These are phyloP conservation scores for Neophaeococcomyces aloes DNA, from an alignment of 2,329 filamentous ascomycete species.

Conservation along the genomic window DNA sequence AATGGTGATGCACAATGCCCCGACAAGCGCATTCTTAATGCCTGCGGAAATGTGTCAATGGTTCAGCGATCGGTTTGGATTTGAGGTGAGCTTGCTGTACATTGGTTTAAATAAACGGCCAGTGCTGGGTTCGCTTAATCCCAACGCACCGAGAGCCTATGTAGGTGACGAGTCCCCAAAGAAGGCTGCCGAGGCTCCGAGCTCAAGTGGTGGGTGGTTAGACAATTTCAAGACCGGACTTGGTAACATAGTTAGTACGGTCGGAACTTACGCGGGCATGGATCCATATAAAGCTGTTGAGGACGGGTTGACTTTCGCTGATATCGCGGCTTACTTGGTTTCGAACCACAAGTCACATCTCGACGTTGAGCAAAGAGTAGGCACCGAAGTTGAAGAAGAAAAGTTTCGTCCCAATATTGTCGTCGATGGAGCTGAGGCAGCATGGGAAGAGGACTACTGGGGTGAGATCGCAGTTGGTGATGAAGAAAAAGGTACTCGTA, in stretches of 20 bases:
- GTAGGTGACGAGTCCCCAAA: slow-evolving; percentile 1
- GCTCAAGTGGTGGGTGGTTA: slow-evolving; percentile 10
- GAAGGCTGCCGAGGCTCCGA: not conserved
- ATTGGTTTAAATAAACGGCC: slow-evolving; percentile 51
- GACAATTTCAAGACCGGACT: slow-evolving; percentile 8
- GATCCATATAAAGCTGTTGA: slow-evolving; percentile 24
- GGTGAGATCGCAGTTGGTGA: slow-evolving; percentile 43
- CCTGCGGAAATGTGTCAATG: slow-evolving; percentile 49
- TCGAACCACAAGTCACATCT: slow-evolving; percentile 59
- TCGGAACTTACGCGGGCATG: not conserved
- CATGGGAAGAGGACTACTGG: slow-evolving; percentile 67
- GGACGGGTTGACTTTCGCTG: slow-evolving; percentile 57
- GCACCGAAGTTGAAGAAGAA: slow-evolving; percentile 48
- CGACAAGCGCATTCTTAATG: slow-evolving; percentile 53
- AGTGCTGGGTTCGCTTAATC: slow-evolving; percentile 53
- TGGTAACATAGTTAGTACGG: slow-evolving; percentile 13
- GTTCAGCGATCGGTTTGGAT: slow-evolving; percentile 59
- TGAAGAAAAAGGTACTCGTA: slow-evolving; percentile 21
- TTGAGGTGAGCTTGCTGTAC: slow-evolving; percentile 51
- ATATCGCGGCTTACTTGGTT: slow-evolving; percentile 65
- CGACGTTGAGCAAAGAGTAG: slow-evolving; percentile 39
- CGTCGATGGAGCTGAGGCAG: slow-evolving; percentile 44
- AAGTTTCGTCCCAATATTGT: slow-evolving; percentile 68
- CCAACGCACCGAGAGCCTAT: slow-evolving; percentile 22
- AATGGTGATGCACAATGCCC: slow-evolving; percentile 51